A percentile compares a stretch with the other conserved stretches of the same genome.
Conservation (phyloP, 1,284 basidiomycete genomes). For the Cutaneotrichosporon arboriforme region DNA sequence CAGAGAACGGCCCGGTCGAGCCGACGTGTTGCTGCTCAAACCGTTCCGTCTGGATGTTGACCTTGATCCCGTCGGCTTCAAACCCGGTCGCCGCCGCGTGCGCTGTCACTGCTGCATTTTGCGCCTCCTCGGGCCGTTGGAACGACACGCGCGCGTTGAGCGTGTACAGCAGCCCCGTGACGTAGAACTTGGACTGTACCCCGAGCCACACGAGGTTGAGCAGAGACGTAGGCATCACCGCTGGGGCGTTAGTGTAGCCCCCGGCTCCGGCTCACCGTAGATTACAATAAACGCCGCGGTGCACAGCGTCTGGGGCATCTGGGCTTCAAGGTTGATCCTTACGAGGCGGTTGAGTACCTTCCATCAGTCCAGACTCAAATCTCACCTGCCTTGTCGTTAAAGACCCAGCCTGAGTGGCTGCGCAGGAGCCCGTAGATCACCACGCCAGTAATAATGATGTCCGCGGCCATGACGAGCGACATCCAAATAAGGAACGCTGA, state of each 20-base stretch:
- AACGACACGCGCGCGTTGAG: conserved; percentile 18
- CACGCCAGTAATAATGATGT: conserved; percentile 25
- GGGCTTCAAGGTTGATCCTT: conserved; percentile 29
- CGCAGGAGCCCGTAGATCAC: conserved; percentile 24
- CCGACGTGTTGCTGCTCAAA: conserved; percentile 5
- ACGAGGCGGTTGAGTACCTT: conserved; percentile 24
- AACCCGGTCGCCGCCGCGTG: not conserved
- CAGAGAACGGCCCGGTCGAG: not conserved
- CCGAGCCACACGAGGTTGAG: conserved; percentile 15
- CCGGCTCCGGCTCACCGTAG: conserved; percentile 22
- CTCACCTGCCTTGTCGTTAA: conserved; percentile 20
- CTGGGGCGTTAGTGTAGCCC: not conserved
- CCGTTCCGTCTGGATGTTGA: conserved; percentile 19
- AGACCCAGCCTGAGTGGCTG: conserved; percentile 28
- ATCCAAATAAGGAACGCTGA: conserved; percentile 15
- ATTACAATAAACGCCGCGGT: conserved; percentile 21
- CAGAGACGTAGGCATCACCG: conserved; percentile 13
- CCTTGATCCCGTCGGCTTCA: conserved; percentile 3
- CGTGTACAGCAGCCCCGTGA: conserved; percentile 26
- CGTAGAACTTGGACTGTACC: conserved; percentile 29
- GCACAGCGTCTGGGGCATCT: conserved; percentile 24
- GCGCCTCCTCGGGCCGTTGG: not conserved
- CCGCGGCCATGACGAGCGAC: conserved; percentile 21
- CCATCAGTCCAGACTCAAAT: not conserved
- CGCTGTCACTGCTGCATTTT: too few species aligned